These are phyloP conservation scores for Chlorella sp. DNA, from an alignment of 139 green algal species.

Conservation along the genomic window DNA sequence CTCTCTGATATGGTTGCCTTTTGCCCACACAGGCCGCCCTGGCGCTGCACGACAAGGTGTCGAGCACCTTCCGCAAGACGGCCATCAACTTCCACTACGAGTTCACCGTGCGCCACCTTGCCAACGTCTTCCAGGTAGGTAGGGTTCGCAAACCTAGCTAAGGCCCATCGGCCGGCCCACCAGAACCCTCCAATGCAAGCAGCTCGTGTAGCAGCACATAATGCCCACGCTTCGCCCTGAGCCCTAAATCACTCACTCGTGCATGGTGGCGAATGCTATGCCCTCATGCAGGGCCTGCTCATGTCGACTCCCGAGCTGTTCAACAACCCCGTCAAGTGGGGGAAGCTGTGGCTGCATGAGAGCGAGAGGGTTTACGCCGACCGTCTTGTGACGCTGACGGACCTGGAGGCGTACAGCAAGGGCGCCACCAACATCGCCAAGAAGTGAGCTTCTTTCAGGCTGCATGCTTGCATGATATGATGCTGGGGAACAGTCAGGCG, in stretches of 20 bases:
- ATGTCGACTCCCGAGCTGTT: conserved; percentile 73
- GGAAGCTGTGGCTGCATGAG: conserved; percentile 87
- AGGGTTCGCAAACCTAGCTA: no score
- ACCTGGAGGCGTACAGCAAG: conserved; percentile 79
- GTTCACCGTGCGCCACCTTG: conserved; percentile 81
- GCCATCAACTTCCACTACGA: conserved; percentile 93
- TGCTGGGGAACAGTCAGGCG: no score
- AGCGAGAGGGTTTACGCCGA: conserved; percentile 80
- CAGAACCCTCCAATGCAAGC: no score
- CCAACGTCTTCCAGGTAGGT: conserved; percentile 91
- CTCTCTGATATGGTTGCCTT: neutral
- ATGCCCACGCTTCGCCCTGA: no score
- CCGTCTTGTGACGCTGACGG: conserved; percentile 57
- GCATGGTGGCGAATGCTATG: no score
- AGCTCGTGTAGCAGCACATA: no score
- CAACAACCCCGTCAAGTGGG: conserved; percentile 67
- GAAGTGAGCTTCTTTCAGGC: no score
- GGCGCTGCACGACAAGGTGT: conserved; percentile 77
- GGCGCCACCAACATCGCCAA: conserved; percentile 60
- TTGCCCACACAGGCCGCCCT: conserved; percentile 60
- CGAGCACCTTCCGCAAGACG: conserved; percentile 80
- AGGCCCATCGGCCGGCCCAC: no score
- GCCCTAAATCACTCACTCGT: no score
- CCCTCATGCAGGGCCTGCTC: conserved; percentile 73
- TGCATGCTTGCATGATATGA: no score